A percentile compares a stretch with the other conserved stretches of the same genome.
Conservation (phyloP, 2,329 filamentous ascomycete species). For the Teratosphaeria nubilosa region DNA sequence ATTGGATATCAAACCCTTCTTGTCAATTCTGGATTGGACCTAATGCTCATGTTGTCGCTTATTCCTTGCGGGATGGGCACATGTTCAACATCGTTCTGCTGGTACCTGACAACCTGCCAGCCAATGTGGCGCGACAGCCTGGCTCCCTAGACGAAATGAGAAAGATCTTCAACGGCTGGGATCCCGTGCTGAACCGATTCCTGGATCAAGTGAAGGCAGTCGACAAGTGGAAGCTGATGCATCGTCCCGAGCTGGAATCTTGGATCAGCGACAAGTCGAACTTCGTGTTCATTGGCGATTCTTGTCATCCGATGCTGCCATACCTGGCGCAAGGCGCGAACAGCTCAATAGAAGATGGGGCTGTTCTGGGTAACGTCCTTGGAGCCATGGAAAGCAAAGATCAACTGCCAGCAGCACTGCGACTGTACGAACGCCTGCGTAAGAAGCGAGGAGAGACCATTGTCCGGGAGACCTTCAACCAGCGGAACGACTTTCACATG, state of each 20-base stretch:
- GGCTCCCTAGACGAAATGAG: constrained; percentile 53
- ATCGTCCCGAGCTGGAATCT: constrained; percentile 40
- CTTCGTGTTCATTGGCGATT: constrained; percentile 45
- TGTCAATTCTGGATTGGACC: constrained; percentile 57
- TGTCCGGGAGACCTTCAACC: constrained; percentile 51
- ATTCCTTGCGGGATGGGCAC: constrained; percentile 48
- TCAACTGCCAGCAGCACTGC: constrained; percentile 31
- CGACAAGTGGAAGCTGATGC: constrained; percentile 62
- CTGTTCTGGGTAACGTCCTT: constrained; percentile 51
- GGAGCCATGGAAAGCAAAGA: constrained; percentile 36
- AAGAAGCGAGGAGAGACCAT: constrained; percentile 45
- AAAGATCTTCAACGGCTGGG: constrained; percentile 52
- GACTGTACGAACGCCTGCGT: constrained; percentile 36
- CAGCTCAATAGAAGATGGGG: constrained; percentile 57
- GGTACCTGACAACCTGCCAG: constrained; percentile 52
- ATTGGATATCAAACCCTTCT: constrained; percentile 43
- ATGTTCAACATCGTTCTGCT: constrained; percentile 59
- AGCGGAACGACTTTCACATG: constrained; percentile 33
- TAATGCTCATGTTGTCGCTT: constrained; percentile 50
- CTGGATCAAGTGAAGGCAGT: constrained; percentile 46
- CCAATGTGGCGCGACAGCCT: constrained; percentile 40
- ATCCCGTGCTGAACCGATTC: constrained; percentile 45
- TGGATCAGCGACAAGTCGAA: constrained; percentile 47
- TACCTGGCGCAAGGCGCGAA: constrained; percentile 55
- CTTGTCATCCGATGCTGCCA: constrained; percentile 55